Evolutionary conservation across 192 early-diverging fungal species (phyloP), one percentile per base, ranked within the genome.

Genomic region (Powellomyces hirtus): DNA sequence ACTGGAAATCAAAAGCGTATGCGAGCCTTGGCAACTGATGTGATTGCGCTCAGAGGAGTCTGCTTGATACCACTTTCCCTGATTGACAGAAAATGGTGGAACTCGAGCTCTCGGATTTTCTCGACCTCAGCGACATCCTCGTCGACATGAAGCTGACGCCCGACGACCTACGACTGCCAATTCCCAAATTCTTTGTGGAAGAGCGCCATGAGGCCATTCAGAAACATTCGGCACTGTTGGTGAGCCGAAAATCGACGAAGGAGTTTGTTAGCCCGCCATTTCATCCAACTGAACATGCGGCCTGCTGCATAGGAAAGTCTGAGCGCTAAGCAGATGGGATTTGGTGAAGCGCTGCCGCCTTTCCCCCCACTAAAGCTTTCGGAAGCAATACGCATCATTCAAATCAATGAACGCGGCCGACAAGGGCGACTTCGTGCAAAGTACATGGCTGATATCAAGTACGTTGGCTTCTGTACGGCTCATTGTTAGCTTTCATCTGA

Each of bases 371-470:
- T 86, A 14, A 66, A 62, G 38, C 20, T 77, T 7, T 13, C 61
- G 11, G 81, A 86, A 13, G 86, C 86, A 6, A 74, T 86, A 20
- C 71, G 69, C 34, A 77, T 84, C 49, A 79, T 87, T 59, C 86
- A 87, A 56, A 72, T 77, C 31, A 84, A 77, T 50, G 86, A 87
- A 74, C 70, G 86, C 4, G 84, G 81, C 2, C 66, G 86, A 37
- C 84, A 87, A 52, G 83, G 83, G 1, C 63, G 75, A 29, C 60
- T 86, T 38, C 59, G 84, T 45, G 86, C 83, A 30, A 87, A 86
- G 66, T 86, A 87, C 59, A 87, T 86, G 86, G 52, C 76, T 2
- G 86, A 86, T 31, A 82, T 87, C 61, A 78, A 75, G 83, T 84
- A 68, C 4, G 63, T 64, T 0, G 45, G 11, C 0, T 49, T 5